Percentiles rank a stretch among this genome's conserved stretches.
phyloP scores from a whole-genome alignment of 169 alveolate genomes.

The Plasmodium malariae region DNA sequence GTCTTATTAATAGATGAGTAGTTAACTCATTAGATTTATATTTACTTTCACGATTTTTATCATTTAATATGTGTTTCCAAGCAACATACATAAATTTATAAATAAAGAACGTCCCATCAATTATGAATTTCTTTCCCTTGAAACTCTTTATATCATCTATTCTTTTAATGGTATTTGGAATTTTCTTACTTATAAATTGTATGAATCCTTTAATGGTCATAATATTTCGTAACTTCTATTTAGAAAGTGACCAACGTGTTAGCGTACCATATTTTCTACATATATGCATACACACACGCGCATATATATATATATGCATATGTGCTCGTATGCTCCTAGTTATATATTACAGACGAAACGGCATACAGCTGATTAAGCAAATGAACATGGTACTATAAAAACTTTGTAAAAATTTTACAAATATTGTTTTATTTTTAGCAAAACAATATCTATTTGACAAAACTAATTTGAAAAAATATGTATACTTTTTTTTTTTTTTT shows the following conservation, averaged over 20 bases:
- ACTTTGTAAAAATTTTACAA: too few species aligned
- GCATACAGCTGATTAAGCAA: not conserved
- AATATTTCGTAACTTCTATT: constrained; percentile 10
- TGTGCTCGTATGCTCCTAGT: not conserved
- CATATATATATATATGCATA: not conserved
- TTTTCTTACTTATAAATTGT: constrained; percentile 69
- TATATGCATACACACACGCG: not conserved
- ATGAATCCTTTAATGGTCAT: constrained; percentile 76
- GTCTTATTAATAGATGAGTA: constrained; percentile 60
- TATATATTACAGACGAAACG: not conserved
- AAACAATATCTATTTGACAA: too few species aligned
- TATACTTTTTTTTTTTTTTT: too few species aligned
- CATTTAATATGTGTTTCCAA: constrained; percentile 70
- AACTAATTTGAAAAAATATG: too few species aligned
- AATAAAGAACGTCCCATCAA: constrained; percentile 72
- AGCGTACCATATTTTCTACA: not conserved
- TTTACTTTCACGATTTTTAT: constrained; percentile 50
- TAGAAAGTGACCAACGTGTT: not conserved
- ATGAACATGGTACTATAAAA: not conserved
- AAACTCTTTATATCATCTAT: constrained; percentile 75
- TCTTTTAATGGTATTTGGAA: constrained; percentile 64
- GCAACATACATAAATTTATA: constrained; percentile 78
- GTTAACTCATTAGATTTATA: constrained; percentile 43
- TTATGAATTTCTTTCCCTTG: constrained; percentile 63
- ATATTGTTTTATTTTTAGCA: too few species aligned